A percentile compares a stretch with the other conserved stretches of the same genome.
Conservation (phyloP, 192 early-diverging fungal species). For the Backusella australiensis region DNA sequence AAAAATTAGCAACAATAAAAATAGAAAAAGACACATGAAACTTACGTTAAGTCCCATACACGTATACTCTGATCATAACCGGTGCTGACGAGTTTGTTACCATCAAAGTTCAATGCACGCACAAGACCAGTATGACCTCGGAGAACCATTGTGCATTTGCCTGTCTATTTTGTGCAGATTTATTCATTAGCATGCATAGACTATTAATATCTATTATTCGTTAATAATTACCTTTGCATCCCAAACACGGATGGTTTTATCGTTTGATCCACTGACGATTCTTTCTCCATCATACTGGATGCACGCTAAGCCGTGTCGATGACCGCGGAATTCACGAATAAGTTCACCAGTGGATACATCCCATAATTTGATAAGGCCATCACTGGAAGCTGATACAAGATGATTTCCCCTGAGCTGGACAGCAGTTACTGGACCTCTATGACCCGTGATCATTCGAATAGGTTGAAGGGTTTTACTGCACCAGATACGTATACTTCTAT, state of each 20-base stretch:
- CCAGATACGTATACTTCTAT: conserved; percentile 91
- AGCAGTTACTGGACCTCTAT: conserved; percentile 94
- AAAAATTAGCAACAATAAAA: not conserved
- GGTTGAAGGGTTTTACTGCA: conserved; percentile 58
- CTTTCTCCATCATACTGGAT: conserved; percentile 83
- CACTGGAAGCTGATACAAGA: conserved; percentile 83
- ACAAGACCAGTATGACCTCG: conserved; percentile 72
- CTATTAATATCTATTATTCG: conserved; percentile 15
- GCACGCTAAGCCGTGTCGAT: conserved; percentile 83
- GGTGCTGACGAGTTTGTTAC: conserved; percentile 80
- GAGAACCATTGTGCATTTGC: conserved; percentile 57
- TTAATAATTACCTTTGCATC: conserved; percentile 38
- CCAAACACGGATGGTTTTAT: conserved; percentile 80
- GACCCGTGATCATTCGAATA: conserved; percentile 77
- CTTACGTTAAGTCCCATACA: conserved; percentile 83
- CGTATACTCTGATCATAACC: conserved; percentile 93
- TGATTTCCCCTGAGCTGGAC: conserved; percentile 73
- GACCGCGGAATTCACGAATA: conserved; percentile 69
- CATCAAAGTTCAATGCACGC: conserved; percentile 84
- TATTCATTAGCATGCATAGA: conserved; percentile 21
- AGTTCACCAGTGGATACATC: conserved; percentile 59
- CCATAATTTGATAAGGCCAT: conserved; percentile 84
- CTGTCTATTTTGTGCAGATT: conserved; percentile 37
- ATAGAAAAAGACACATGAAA: not conserved
- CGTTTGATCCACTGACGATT: conserved; percentile 83